A percentile compares a stretch with the other conserved stretches of the same genome.
phyloP scores from a whole-genome alignment of 495 filamentous ascomycete species.

The Bryoglossum gracile region DNA sequence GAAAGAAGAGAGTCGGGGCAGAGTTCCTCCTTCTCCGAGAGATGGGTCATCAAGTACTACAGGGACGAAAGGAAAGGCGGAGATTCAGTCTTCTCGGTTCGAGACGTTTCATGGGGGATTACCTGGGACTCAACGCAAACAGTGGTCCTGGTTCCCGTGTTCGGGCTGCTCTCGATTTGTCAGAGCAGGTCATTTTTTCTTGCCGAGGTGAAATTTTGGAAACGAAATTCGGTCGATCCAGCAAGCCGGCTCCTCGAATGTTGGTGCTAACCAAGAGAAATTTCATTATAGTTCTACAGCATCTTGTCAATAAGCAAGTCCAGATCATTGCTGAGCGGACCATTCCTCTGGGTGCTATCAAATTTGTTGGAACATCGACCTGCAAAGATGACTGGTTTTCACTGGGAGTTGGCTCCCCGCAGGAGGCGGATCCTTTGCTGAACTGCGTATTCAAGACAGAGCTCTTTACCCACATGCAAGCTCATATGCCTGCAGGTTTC shows the following conservation, averaged over 20 bases:
- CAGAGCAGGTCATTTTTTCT: constrained; percentile 76
- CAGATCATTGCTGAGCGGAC: constrained; percentile 74
- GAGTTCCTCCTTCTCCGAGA: constrained; percentile 85
- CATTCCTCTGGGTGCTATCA: constrained; percentile 78
- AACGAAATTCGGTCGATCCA: constrained; percentile 91
- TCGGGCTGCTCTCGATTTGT: constrained; percentile 55
- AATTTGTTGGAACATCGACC: constrained; percentile 70
- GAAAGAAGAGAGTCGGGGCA: constrained; percentile 78
- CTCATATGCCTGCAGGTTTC: constrained; percentile 60
- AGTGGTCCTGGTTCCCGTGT: constrained; percentile 79
- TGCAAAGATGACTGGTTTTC: constrained; percentile 96
- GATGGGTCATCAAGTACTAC: constrained; percentile 77
- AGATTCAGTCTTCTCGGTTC: constrained; percentile 86
- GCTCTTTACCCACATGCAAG: constrained; percentile 83
- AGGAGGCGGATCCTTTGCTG: constrained; percentile 86
- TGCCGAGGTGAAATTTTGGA: constrained; percentile 83
- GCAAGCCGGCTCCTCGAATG: constrained; percentile 81
- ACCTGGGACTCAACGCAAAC: constrained; percentile 75
- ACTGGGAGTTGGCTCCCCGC: constrained; percentile 74
- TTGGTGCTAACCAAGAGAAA: constrained; percentile 78
- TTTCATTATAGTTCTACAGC: constrained; percentile 81
- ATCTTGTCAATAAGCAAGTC: constrained; percentile 72
- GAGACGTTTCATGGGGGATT: constrained; percentile 90
- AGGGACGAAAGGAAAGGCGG: constrained; percentile 81
- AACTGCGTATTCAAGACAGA: constrained; percentile 96